These are phyloP conservation scores for Penicillium janthinellum DNA, from an alignment of 2,329 filamentous ascomycete species.

Conservation along the genomic window DNA sequence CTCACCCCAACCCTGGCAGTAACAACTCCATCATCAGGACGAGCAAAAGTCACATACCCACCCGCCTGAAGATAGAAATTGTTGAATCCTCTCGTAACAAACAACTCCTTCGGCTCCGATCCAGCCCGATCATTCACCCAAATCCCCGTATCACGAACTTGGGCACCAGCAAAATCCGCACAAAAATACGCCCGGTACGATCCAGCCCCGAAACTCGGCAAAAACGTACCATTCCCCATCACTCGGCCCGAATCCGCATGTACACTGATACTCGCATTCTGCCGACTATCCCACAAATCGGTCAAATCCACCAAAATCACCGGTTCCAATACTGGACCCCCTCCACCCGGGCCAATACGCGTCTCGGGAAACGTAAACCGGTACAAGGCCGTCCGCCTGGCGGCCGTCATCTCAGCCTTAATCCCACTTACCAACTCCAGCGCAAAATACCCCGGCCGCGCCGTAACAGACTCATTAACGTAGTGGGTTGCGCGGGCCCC, in stretches of 20 bases:
- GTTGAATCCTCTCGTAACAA: slow-evolving; percentile 58
- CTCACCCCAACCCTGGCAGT: slow-evolving; percentile 66
- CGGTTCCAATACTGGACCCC: slow-evolving; percentile 45
- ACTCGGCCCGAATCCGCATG: slow-evolving; percentile 59
- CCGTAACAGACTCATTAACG: slow-evolving; percentile 53
- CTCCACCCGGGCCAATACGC: slow-evolving; percentile 12
- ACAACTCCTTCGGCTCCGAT: slow-evolving; percentile 52
- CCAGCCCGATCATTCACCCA: slow-evolving; percentile 63
- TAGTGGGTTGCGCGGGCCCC: slow-evolving; percentile 52
- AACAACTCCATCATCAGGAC: slow-evolving; percentile 52
- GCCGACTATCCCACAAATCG: slow-evolving; percentile 62
- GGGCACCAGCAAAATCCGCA: slow-evolving; percentile 62
- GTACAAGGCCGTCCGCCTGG: slow-evolving; percentile 63
- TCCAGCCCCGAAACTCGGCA: slow-evolving; percentile 64
- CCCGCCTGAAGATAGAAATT: slow-evolving; percentile 58
- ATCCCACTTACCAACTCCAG: slow-evolving; percentile 60
- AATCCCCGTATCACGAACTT: slow-evolving; percentile 60
- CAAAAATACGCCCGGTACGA: slow-evolving; percentile 64
- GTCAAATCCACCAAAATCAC: slow-evolving; percentile 65
- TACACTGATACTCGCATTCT: slow-evolving; percentile 59
- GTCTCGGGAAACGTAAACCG: slow-evolving; percentile 62
- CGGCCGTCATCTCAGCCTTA: slow-evolving; percentile 64
- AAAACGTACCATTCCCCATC: slow-evolving; percentile 60
- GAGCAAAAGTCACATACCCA: slow-evolving; percentile 63
- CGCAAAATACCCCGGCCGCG: slow-evolving; percentile 64